phyloP scores from a whole-genome alignment of 441 rosid species.

The Caryocar brasiliense region DNA sequence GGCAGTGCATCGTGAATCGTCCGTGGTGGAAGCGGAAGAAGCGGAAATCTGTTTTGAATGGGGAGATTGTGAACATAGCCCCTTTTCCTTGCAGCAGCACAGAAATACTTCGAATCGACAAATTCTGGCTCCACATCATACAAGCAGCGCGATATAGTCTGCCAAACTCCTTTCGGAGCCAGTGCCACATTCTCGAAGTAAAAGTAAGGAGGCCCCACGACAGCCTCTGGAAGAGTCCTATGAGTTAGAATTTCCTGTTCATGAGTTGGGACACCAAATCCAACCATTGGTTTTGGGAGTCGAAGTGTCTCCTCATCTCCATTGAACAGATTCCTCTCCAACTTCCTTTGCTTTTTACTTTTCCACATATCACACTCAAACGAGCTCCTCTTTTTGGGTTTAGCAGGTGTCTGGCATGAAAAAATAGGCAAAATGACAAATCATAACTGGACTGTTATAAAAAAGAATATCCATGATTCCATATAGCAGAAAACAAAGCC shows the following conservation, averaged over 20 bases:
- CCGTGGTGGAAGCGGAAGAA: constrained; percentile 56
- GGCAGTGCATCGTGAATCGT: constrained; percentile 74
- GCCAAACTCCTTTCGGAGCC: constrained; percentile 89
- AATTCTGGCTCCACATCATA: constrained; percentile 71
- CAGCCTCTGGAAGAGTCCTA: constrained; percentile 47
- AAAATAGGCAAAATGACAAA: not conserved
- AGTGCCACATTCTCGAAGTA: constrained; percentile 85
- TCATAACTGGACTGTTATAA: not conserved
- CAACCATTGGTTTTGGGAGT: constrained; percentile 80
- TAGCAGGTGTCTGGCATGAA: not conserved
- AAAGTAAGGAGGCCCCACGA: constrained; percentile 66
- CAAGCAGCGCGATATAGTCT: constrained; percentile 48
- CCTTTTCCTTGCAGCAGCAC: constrained; percentile 83
- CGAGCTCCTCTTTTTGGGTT: constrained; percentile 42
- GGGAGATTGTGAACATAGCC: constrained; percentile 89
- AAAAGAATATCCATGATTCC: not conserved
- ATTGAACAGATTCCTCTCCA: constrained; percentile 14
- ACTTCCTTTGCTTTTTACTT: constrained; percentile 20
- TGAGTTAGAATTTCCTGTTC: constrained; percentile 22
- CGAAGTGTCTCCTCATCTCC: constrained; percentile 45
- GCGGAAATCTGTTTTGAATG: constrained; percentile 41
- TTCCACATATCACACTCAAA: constrained; percentile 12
- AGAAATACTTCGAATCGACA: constrained; percentile 69
- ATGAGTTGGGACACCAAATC: constrained; percentile 70
- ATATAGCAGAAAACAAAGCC: too few species aligned